phyloP scores from a whole-genome alignment of 345 rosid species.

The Bruguiera parviflora region DNA sequence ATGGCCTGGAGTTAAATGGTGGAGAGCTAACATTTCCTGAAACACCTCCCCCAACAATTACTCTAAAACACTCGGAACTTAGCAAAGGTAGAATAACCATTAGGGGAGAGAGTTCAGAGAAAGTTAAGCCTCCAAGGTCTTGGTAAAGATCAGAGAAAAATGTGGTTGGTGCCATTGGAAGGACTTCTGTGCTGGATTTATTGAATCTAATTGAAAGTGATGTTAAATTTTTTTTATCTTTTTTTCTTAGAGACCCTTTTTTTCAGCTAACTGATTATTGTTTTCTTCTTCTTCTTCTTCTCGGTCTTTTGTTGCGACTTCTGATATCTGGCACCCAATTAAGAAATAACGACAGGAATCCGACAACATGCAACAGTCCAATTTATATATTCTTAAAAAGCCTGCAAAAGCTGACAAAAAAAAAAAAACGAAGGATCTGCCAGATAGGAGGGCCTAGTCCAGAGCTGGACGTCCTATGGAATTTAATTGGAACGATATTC shows the following conservation, averaged over 20 bases:
- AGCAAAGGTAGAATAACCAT: constrained; percentile 16
- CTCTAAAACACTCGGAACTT: neutral
- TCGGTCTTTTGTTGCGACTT: no score
- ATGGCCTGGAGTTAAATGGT: neutral
- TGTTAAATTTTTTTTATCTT: neutral
- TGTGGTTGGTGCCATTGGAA: neutral
- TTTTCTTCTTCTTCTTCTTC: no score
- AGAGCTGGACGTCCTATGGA: no score
- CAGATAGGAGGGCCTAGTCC: no score
- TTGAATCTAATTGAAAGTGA: neutral
- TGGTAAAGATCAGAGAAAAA: neutral
- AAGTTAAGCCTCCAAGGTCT: constrained; percentile 15
- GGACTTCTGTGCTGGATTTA: neutral
- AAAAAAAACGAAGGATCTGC: no score
- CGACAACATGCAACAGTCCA: neutral
- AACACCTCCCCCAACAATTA: constrained; percentile 18
- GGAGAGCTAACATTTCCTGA: constrained; percentile 19
- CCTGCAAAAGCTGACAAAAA: neutral
- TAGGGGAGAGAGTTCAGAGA: constrained; percentile 50
- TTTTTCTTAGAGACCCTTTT: neutral
- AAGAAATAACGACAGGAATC: neutral
- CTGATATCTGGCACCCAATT: neutral
- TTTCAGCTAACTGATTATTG: neutral
- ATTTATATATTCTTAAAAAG: neutral
- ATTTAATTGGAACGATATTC: no score